Evolutionary conservation across 768 basidiomycete species (phyloP).

Genomic region (Boletus rubroflammeus): DNA sequence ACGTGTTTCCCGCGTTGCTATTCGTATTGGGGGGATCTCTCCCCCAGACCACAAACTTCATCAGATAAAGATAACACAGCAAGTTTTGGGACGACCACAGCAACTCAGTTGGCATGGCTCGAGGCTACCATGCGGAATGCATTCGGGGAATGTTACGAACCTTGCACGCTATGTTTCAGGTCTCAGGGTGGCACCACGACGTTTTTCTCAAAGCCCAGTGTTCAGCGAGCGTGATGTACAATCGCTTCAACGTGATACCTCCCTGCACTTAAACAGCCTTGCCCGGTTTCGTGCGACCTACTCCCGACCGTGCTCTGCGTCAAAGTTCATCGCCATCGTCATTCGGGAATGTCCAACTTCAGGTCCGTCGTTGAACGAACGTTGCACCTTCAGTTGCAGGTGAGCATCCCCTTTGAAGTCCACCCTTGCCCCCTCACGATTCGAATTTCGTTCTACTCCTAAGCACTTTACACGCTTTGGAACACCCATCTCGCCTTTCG

Average conservation of each 20-base stretch:
- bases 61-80: background rate
- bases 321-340: background rate
- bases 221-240: background rate
- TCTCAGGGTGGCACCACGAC: background rate
- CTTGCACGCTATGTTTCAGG: background rate
- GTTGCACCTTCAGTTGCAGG: conserved; percentile 8
- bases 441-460: background rate
- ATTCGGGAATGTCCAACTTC: conserved; percentile 3
- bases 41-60: background rate
- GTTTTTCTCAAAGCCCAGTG: background rate
- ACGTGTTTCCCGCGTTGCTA: conserved; percentile 8
- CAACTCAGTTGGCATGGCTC: background rate
- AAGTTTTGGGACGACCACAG: background rate
- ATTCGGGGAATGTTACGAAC: background rate
- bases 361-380: conserved; percentile 10
- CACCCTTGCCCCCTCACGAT: background rate
- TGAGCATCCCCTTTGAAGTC: background rate
- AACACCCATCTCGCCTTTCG: conserved; percentile 1
- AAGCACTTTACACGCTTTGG: conserved; percentile 4
- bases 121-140: background rate
- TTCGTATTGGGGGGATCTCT: background rate
- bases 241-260: background rate
- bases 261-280: background rate
- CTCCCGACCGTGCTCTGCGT: background rate
- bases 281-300: background rate